phyloP scores from a whole-genome alignment of 352 stramenopile species.

The Phytopythium montanum region DNA sequence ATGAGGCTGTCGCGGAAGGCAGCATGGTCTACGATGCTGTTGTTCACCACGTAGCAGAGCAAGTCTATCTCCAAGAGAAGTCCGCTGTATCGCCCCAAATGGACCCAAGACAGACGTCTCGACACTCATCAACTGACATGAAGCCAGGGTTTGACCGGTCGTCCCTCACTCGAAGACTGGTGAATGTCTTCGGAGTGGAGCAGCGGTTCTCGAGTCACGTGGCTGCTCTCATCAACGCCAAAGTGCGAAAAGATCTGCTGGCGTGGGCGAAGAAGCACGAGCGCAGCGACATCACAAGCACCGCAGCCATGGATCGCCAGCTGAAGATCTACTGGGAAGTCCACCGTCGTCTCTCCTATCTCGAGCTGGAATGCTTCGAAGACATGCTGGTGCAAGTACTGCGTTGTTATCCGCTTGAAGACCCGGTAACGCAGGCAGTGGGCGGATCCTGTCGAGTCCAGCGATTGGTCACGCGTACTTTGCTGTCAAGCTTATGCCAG shows the following conservation, averaged over 20 bases:
- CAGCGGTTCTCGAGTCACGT: constrained; percentile 61
- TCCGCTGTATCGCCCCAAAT: constrained; percentile 15
- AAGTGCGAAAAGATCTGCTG: constrained; percentile 57
- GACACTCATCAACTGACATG: not conserved
- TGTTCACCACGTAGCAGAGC: constrained; percentile 57
- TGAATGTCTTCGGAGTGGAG: constrained; percentile 57
- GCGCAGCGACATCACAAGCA: constrained; percentile 37
- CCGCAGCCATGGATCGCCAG: constrained; percentile 42
- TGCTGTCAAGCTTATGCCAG: not conserved
- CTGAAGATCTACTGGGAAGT: constrained; percentile 32
- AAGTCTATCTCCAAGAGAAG: constrained; percentile 66
- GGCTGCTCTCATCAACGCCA: constrained; percentile 41
- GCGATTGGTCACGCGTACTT: not conserved
- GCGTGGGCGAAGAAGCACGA: constrained; percentile 49
- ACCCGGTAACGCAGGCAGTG: not conserved
- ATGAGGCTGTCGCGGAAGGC: constrained; percentile 83
- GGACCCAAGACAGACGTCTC: not conserved
- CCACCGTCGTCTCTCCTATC: constrained; percentile 23
- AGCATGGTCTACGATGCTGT: constrained; percentile 81
- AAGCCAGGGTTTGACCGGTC: not conserved
- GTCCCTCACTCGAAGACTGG: constrained; percentile 22
- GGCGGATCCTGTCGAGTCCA: not conserved
- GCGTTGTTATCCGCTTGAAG: not conserved
- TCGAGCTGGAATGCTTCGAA: constrained; percentile 29
- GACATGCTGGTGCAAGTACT: constrained; percentile 19